phyloP scores from a whole-genome alignment of 345 rosid species.

The Citrus maxima region DNA sequence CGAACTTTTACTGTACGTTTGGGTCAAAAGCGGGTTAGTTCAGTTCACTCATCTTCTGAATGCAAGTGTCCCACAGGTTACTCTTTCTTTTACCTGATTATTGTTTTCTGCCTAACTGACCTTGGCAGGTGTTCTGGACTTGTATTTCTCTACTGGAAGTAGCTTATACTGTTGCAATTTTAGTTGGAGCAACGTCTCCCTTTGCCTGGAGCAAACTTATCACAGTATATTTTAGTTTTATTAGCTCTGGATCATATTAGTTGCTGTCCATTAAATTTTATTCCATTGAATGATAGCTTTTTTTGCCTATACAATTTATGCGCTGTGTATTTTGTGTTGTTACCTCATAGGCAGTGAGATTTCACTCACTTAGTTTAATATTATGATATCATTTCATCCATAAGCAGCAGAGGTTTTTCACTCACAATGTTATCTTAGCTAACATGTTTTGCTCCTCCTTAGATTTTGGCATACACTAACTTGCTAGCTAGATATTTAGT shows the following conservation, averaged over 20 bases:
- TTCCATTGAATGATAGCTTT: not conserved
- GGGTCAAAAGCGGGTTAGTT: conserved; percentile 69
- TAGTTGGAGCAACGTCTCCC: conserved; percentile 74
- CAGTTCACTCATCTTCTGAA: not conserved
- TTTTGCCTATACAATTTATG: not conserved
- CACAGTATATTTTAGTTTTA: conserved; percentile 46
- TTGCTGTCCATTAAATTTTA: not conserved
- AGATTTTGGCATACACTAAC: too few relatives aligned
- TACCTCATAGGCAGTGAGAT: not conserved
- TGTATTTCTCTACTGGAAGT: conserved; percentile 80
- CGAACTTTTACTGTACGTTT: conserved; percentile 74
- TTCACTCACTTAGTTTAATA: not conserved
- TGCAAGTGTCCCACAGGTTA: not conserved
- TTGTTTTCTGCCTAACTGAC: not conserved
- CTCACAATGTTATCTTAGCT: not conserved
- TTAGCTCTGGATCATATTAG: not conserved
- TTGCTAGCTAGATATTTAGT: not conserved
- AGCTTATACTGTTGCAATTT: conserved; percentile 73
- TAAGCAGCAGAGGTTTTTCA: not conserved
- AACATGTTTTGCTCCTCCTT: not conserved
- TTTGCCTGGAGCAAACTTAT: conserved; percentile 74
- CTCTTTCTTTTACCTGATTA: not conserved
- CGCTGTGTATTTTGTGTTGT: not conserved
- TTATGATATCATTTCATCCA: not conserved
- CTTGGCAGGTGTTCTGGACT: conserved; percentile 80